Evolutionary conservation across 495 filamentous ascomycete species (phyloP), one percentile per base, ranked within the genome.

Genomic region (Trichoderma asperelloides): DNA sequence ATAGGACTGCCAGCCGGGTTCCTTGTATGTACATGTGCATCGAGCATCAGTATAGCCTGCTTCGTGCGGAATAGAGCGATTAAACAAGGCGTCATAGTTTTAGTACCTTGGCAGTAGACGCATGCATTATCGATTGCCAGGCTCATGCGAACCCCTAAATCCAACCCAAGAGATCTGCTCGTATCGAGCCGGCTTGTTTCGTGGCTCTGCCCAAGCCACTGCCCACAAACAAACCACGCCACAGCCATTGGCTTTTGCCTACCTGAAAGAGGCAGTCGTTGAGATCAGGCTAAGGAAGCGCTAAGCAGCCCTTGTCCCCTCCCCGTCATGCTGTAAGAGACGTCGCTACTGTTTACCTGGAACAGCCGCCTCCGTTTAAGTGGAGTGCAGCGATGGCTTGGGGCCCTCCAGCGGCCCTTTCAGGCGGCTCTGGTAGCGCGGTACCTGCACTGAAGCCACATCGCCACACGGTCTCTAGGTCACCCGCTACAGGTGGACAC

Each of bases 391-490:
- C n/a, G n/a, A 21, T 23, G 49, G n/a, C 11, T 27, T 5, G 49
- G n/a, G 18, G 49, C 49, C n/a, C 49, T 27, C 11, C 13, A 5
- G 49, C 4, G 18, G 49, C 49, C n/a, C 49, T 27, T 60, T 11
- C n/a, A 55, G 49, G 49, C 49, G 16, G n/a, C 21, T 25, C 49
- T 47, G 15, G 49, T 55, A 55, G 49, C 49, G 43, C 43, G 49
- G 49, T 55, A 55, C 49, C 49, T 60, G 55, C 18, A 21, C 55
- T 60, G 55, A 30, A 60, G 55, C 23, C 55, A 60, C 55, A 60
- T 28, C 27, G 23, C 55, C 25, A 30, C 55, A 60, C 49, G 8
- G 49, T 7, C 49, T 55, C 49, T 9, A 55, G 49, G 49, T 25
- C 49, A 55, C 49, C 49, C 3, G 16, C 49, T 21, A 23, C n/a